A percentile compares a stretch with the other conserved stretches of the same genome.
phyloP scores from a whole-genome alignment of 495 filamentous ascomycete genomes.

The Penicillium alfredii region DNA sequence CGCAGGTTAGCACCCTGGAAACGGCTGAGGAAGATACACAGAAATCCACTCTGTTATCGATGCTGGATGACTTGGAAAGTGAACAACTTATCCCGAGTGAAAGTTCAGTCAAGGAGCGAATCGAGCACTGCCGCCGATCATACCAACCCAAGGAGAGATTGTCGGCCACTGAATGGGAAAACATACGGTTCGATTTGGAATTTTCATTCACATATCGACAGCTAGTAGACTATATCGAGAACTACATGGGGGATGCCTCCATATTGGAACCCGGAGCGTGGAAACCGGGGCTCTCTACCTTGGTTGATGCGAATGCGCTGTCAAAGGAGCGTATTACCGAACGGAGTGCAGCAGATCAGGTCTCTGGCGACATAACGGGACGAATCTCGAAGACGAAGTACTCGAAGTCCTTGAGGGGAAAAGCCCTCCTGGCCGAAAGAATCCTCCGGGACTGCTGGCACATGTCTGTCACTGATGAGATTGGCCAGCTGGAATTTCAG shows the following conservation, averaged over 20 bases:
- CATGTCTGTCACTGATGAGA: constrained; percentile 29
- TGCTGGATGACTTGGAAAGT: constrained; percentile 27
- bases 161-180: constrained; percentile 20
- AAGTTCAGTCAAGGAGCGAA: constrained; percentile 8
- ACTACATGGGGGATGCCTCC: not conserved
- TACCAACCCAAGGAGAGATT: constrained; percentile 21
- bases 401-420: constrained; percentile 21
- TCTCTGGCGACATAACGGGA: too few relatives aligned
- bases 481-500: constrained; percentile 39
- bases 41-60: constrained; percentile 14
- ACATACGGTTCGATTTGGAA: constrained; percentile 20
- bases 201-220: constrained; percentile 33
- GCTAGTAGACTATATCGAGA: constrained; percentile 26
- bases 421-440: constrained; percentile 29
- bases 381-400: too few relatives aligned
- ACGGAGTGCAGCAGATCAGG: constrained; percentile 11
- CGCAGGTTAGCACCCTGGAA: constrained; percentile 2
- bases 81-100: constrained; percentile 12
- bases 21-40: constrained; percentile 2
- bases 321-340: constrained; percentile 4
- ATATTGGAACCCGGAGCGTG: constrained; percentile 8
- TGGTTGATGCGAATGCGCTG: constrained; percentile 4
- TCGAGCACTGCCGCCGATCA: constrained; percentile 22
- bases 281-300: constrained; percentile 28
- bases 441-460: constrained; percentile 44